A percentile compares a stretch with the other conserved stretches of the same genome.
phyloP scores from a whole-genome alignment of 1,139 yeast species.

The Pichia sp. region DNA sequence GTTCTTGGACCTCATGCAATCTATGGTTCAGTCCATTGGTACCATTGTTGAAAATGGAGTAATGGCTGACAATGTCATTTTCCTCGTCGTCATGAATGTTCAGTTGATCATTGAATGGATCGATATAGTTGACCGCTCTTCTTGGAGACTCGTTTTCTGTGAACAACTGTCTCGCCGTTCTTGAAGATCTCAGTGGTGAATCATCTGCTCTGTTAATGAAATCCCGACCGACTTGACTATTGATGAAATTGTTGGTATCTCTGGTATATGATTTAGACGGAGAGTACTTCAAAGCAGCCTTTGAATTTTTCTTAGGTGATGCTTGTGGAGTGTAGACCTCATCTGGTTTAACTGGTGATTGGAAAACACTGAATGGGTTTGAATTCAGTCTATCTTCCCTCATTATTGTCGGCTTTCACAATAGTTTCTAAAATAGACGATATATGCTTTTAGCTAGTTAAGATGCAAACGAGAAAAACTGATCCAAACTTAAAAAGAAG shows the following conservation, averaged over 20 bases:
- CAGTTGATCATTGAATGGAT: conserved; percentile 30
- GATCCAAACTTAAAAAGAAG: too few species aligned
- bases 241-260: conserved; percentile 17
- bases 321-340: conserved; percentile 27
- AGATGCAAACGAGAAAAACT: too few species aligned
- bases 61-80: conserved; percentile 9
- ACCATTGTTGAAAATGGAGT: conserved; percentile 9
- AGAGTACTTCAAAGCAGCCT: conserved; percentile 33
- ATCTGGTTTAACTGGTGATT: conserved; percentile 24
- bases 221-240: conserved; percentile 23
- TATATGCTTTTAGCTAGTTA: too few species aligned
- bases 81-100: conserved; percentile 21
- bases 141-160: conserved; percentile 62
- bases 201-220: conserved; percentile 25
- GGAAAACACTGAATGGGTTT: conserved; percentile 20
- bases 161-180: conserved; percentile 45
- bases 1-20: conserved; percentile 36
- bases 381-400: conserved; percentile 21
- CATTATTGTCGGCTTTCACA: background rate
- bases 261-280: conserved; percentile 27
- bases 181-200: conserved; percentile 10
- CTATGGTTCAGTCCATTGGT: too few species aligned
- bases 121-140: conserved; percentile 37
- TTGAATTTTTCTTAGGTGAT: conserved; percentile 31
- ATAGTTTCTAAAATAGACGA: too few species aligned